Percentiles rank a stretch among this genome's conserved stretches.
Conservation (phyloP, 805 yeast genomes). For the Lachancea dasiensis region DNA sequence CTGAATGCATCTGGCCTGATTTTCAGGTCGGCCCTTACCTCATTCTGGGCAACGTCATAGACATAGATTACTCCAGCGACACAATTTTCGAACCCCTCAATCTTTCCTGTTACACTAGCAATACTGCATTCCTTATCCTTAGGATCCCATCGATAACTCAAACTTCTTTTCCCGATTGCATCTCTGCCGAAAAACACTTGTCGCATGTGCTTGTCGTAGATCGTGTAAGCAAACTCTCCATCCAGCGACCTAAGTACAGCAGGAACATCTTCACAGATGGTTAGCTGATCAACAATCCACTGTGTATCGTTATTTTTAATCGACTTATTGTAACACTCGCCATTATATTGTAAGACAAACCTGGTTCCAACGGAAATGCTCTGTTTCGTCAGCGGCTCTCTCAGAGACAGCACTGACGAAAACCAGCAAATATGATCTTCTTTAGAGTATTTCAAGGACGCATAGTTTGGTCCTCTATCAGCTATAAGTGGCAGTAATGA, state of each 20-base stretch:
- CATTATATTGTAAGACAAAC: slow-evolving; percentile 72
- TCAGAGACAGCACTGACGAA: slow-evolving; percentile 73
- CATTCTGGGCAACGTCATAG: slow-evolving; percentile 30
- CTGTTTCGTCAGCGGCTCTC: slow-evolving; percentile 75
- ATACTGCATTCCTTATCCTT: slow-evolving; percentile 34
- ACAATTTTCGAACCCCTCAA: slow-evolving; percentile 46
- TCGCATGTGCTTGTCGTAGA: slow-evolving; percentile 37
- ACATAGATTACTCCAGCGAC: slow-evolving; percentile 44
- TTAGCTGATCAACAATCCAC: slow-evolving; percentile 40
- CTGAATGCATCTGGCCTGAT: slow-evolving; percentile 15
- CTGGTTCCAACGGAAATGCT: slow-evolving; percentile 42
- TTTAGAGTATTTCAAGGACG: slow-evolving; percentile 23
- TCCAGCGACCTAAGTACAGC: slow-evolving; percentile 40
- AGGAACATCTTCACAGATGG: slow-evolving; percentile 25
- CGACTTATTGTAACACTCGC: slow-evolving; percentile 71
- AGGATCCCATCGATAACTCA: slow-evolving; percentile 39
- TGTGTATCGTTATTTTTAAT: slow-evolving; percentile 59
- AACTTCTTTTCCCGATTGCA: slow-evolving; percentile 70
- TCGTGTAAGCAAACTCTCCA: slow-evolving; percentile 80
- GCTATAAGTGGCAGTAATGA: slow-evolving; percentile 40
- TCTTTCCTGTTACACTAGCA: slow-evolving; percentile 36
- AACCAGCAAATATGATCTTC: slow-evolving; percentile 32
- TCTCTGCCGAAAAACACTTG: slow-evolving; percentile 78
- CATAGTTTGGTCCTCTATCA: slow-evolving; percentile 62
- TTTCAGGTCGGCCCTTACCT: slow-evolving; percentile 15